Conservation (phyloP, 495 filamentous ascomycete genomes). For the Penicillium malachiteum region DNA sequence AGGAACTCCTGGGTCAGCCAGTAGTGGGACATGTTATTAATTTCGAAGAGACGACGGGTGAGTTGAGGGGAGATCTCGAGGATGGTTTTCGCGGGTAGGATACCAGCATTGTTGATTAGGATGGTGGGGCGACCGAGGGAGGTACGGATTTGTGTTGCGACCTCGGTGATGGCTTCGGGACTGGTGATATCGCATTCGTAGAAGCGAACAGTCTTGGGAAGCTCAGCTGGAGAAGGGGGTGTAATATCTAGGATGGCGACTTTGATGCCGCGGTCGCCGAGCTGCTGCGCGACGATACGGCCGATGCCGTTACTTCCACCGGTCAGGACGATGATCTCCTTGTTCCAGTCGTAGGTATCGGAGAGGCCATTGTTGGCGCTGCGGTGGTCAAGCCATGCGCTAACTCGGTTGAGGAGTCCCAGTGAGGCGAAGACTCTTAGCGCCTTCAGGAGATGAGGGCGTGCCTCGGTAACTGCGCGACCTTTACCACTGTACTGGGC, state of each 20-base stretch:
- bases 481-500: constrained; percentile 61
- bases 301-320: constrained; percentile 73
- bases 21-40: constrained; percentile 71
- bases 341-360: constrained; percentile 65
- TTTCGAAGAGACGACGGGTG: constrained; percentile 65
- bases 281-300: constrained; percentile 55
- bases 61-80: constrained; percentile 55
- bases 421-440: constrained; percentile 32
- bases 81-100: constrained; percentile 59
- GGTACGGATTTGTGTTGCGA: constrained; percentile 49
- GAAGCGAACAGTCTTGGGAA: constrained; percentile 54
- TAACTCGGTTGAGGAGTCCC: constrained; percentile 47
- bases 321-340: constrained; percentile 69
- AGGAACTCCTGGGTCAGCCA: constrained; percentile 64
- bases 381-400: constrained; percentile 48
- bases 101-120: constrained; percentile 75
- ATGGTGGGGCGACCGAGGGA: constrained; percentile 64
- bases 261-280: constrained; percentile 58
- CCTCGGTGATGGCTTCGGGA: constrained; percentile 42
- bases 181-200: constrained; percentile 67
- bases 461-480: constrained; percentile 44
- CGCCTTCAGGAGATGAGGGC: constrained; percentile 36
- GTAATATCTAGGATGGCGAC: constrained; percentile 72
- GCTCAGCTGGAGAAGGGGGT: constrained; percentile 54
- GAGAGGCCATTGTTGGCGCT: constrained; percentile 60